A percentile compares a stretch with the other conserved stretches of the same genome.
Evolutionary conservation across 306 rosid genomes (phyloP).

Genomic region (Quercus agrifolia): DNA sequence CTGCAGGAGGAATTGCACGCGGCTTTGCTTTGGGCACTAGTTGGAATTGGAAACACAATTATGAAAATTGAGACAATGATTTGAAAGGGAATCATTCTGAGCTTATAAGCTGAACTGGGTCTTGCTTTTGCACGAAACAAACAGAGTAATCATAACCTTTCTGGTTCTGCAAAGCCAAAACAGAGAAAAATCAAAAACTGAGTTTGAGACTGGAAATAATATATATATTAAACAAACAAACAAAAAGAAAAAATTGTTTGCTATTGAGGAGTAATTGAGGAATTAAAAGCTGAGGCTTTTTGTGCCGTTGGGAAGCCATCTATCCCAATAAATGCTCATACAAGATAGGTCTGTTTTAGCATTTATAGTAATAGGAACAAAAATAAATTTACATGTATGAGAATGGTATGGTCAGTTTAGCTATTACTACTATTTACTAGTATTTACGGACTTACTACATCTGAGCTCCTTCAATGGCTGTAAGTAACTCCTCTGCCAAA

Average conservation of each 20-base stretch:
- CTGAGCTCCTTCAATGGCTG: constrained; percentile 30
- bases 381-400: too few species aligned
- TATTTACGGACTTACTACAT: constrained; percentile 27
- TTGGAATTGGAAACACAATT: constrained; percentile 15
- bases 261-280: constrained; percentile 31
- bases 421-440: too few species aligned
- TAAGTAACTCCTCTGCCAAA: constrained; percentile 21
- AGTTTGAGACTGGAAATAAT: constrained; percentile 1
- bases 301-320: constrained; percentile 69
- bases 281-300: constrained; percentile 32
- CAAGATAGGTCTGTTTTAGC: neutral
- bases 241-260: too few species aligned
- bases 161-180: constrained; percentile 4
- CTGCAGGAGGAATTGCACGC: constrained; percentile 25
- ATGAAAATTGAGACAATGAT: constrained; percentile 28
- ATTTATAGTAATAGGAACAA: neutral
- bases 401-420: too few species aligned
- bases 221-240: too few species aligned
- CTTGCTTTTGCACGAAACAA: constrained; percentile 5
- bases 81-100: constrained; percentile 10
- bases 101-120: neutral
- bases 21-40: constrained; percentile 25
- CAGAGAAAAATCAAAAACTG: neutral
- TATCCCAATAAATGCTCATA: constrained; percentile 55
- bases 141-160: constrained; percentile 36